Base-by-base conservation (phyloP, 164 flowering plant genomes). In the Stephania yunnanensis region DNA sequence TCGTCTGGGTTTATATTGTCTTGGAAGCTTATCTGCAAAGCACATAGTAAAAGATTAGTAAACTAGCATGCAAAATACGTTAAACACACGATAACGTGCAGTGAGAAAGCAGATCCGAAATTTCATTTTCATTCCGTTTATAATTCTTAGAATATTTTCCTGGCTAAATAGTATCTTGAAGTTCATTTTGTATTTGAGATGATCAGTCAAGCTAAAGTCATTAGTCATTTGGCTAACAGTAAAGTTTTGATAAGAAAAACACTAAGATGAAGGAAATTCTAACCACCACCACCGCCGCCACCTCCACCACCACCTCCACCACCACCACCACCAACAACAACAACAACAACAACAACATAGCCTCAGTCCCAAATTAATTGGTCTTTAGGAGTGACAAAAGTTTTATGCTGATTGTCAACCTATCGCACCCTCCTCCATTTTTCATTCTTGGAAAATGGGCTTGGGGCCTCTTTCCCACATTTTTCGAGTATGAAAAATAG, bases 1-100 rank as follows among this genome's bases (percentile, higher is more conserved):
- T 84, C 85, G 80, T 94, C 98, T 68, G 94, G 97, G 73, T 94
- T 95, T 61, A 94, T 69, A 50, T 83, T 85, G 77, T 91, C 95
- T 80, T 92, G 91, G 92, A 90, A 91, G 79, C 84, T 66, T 69
- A 82, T 87, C 97, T 94, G 90, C 84, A 85, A 30, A 61, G 17
- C 22, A 74, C 22, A 74, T 53, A 70, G 53, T 75, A 44, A 61
- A 61, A 76, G 36, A 74, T 29, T 30, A 71, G 15, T 67, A 67
- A 30, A 1, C 42, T 9, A 50, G 55, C 15, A 7, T 11, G 66
- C 10, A 63, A 68, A 67, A 63, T 45, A 30, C 10, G 6, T 69
- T 36, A 11, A 15, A 42, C 66, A 42, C 45, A 8, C 13, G 6
- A 67, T 67, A 67, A 12, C 5, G 31, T 29, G 71, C 71, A 36